A percentile compares a stretch with the other conserved stretches of the same genome.
These are phyloP conservation scores for Talaromyces stipitatus DNA, from an alignment of 495 filamentous ascomycete species.

Conservation along the genomic window DNA sequence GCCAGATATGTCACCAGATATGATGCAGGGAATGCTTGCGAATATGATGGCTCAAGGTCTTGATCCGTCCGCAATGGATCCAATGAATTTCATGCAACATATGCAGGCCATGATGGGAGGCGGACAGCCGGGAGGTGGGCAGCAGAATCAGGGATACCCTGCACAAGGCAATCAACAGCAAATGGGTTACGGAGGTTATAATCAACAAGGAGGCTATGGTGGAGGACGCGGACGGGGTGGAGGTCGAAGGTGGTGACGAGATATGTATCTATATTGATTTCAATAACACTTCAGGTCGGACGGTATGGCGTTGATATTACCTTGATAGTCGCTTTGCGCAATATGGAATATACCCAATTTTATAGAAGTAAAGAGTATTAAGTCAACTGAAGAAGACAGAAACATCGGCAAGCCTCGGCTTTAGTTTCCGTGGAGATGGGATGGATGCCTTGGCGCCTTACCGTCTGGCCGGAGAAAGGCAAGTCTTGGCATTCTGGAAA, in stretches of 20 bases:
- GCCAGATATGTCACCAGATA: slow-evolving; percentile 62
- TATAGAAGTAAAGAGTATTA: not conserved
- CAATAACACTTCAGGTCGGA: not conserved
- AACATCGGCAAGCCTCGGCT: slow-evolving; percentile 3
- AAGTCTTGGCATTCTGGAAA: slow-evolving; percentile 50
- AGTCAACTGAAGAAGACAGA: not conserved
- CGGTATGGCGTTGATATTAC: not conserved
- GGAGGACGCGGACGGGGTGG: slow-evolving; percentile 36
- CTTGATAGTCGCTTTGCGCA: not conserved
- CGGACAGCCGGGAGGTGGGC: slow-evolving; percentile 28
- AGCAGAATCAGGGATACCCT: slow-evolving; percentile 30
- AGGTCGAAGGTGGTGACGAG: slow-evolving; percentile 33
- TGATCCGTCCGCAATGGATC: slow-evolving; percentile 74
- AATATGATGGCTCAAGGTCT: slow-evolving; percentile 78
- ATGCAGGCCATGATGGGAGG: slow-evolving; percentile 45
- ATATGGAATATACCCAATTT: not conserved
- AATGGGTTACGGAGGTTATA: slow-evolving; percentile 45
- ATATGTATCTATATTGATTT: not conserved
- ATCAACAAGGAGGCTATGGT: slow-evolving; percentile 34
- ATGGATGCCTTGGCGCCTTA: not conserved
- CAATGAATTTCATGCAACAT: slow-evolving; percentile 46
- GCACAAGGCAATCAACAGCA: slow-evolving; percentile 37
- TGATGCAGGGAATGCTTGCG: slow-evolving; percentile 75
- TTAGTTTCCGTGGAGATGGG: not conserved
- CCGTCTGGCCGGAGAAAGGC: not conserved